Evolutionary conservation across 2,329 filamentous ascomycete genomes (phyloP), one percentile per base, ranked within the genome.

Genomic region (Penicillium vulpinum): DNA sequence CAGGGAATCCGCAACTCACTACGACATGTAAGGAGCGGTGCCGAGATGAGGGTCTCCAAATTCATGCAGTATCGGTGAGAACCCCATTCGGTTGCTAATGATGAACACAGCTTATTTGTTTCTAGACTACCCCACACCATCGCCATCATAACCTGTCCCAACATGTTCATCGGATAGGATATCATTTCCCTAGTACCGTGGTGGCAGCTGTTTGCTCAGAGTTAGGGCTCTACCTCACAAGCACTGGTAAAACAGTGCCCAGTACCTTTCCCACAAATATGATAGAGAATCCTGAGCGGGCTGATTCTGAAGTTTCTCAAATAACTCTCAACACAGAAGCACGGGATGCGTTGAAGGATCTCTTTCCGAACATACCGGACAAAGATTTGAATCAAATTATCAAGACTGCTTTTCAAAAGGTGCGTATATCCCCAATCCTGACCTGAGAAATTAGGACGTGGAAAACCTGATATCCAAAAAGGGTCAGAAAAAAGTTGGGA

Each of bases 361-460:
- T 87, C 28, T 87, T 87, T 62, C 85, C 85, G 4, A 85, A 82
- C 58, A 86, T 87, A 26, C 85, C 85, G 2, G 78, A 83, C 49
- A 75, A 78, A 52, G 83, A 86, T 67, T 67, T 86, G 10, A 76
- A 81, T 45, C 76, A 80, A 51, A 86, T 88, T 56, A 81, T 86
- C 61, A 79, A 81, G 59, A 84, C 82, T 56, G 83, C 85, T 28
- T 87, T 86, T 72, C 78, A 83, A 71, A 80, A 84, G 76, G 81
- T 83, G 76, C 50, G 67, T 70, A 49, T 28, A 21, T 35, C 36
- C 24, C 43, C n/a, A 57, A 38, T 36, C 5, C 18, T 35, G 8
- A n/a, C 39, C 38, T 8, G 36, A 16, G 48, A 31, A 39, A 43
- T 52, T 36, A 33, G 56, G 45, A 54, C 21, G 35, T 44, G 53